phyloP scores from a whole-genome alignment of 495 filamentous ascomycete species.

The Penicillium riverlandense region DNA sequence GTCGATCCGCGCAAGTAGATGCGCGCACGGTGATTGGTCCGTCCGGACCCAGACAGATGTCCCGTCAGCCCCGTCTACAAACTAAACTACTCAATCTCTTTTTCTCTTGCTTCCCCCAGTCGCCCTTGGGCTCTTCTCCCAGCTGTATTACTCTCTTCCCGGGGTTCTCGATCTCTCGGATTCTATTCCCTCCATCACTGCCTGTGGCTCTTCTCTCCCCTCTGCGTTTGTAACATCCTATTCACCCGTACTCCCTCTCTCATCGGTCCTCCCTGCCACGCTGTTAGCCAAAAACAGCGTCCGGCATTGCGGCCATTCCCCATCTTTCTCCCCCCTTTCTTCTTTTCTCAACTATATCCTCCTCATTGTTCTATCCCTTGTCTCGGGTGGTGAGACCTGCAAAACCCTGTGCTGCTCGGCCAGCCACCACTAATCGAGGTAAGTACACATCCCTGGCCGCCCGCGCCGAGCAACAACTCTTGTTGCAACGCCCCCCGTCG shows the following conservation, averaged over 20 bases:
- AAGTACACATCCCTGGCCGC: conserved; percentile 37
- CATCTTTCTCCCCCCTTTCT: neutral
- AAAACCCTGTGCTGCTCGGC: conserved; percentile 1
- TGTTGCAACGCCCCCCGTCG: conserved; percentile 5
- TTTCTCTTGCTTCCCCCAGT: conserved; percentile 16
- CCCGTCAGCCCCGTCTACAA: conserved; percentile 13
- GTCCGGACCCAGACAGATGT: conserved; percentile 11
- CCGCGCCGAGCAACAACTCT: conserved; percentile 13
- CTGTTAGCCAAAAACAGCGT: neutral
- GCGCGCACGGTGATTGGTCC: conserved; percentile 11
- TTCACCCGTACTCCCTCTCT: conserved; percentile 10
- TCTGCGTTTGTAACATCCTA: conserved; percentile 10
- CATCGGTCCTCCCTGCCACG: neutral
- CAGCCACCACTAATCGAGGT: neutral
- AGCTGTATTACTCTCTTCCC: conserved; percentile 4
- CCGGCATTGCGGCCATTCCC: neutral
- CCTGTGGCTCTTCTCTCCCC: conserved; percentile 1
- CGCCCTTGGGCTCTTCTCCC: conserved; percentile 5
- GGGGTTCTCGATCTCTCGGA: neutral
- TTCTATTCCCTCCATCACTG: conserved; percentile 1
- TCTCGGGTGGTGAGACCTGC: neutral
- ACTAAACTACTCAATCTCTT: conserved; percentile 21
- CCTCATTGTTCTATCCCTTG: conserved; percentile 1
- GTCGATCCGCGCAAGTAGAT: conserved; percentile 14
- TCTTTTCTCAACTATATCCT: neutral